Conservation (phyloP, 768 basidiomycete species). For the Kwoniella bestiolae region DNA sequence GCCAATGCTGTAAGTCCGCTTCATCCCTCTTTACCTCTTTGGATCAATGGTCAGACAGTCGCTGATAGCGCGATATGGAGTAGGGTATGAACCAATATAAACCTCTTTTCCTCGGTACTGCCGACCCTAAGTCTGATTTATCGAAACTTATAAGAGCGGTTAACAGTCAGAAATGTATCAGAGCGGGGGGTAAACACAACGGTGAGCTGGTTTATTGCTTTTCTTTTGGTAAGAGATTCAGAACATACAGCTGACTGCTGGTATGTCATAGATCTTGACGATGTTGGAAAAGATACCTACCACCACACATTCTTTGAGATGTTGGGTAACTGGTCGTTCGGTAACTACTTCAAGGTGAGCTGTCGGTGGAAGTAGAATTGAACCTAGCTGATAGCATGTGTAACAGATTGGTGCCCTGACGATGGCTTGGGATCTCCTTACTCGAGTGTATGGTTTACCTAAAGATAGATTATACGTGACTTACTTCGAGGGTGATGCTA, state of each 20-base stretch:
- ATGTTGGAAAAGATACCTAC: constrained; percentile 98
- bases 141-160: constrained; percentile 89
- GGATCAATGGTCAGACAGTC: neutral
- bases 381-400: no score
- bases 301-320: constrained; percentile 98
- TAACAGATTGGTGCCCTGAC: constrained; percentile 84
- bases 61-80: neutral
- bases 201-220: no score
- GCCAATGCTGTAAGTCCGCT: constrained; percentile 83
- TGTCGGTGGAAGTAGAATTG: constrained; percentile 9
- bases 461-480: constrained; percentile 93
- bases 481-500: constrained; percentile 94
- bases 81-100: constrained; percentile 76
- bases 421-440: constrained; percentile 94
- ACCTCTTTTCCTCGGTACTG: constrained; percentile 94
- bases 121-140: constrained; percentile 91
- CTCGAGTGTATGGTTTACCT: constrained; percentile 82
- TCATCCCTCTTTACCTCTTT: neutral
- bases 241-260: constrained; percentile 11
- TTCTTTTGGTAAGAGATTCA: no score
- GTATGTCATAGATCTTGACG: constrained; percentile 77
- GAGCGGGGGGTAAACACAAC: constrained; percentile 98
- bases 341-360: constrained; percentile 96
- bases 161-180: constrained; percentile 97
- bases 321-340: constrained; percentile 99